A percentile compares a stretch with the other conserved stretches of the same genome.
Conservation (phyloP, 441 rosid species). For the Pelargonium cotyledonis region DNA sequence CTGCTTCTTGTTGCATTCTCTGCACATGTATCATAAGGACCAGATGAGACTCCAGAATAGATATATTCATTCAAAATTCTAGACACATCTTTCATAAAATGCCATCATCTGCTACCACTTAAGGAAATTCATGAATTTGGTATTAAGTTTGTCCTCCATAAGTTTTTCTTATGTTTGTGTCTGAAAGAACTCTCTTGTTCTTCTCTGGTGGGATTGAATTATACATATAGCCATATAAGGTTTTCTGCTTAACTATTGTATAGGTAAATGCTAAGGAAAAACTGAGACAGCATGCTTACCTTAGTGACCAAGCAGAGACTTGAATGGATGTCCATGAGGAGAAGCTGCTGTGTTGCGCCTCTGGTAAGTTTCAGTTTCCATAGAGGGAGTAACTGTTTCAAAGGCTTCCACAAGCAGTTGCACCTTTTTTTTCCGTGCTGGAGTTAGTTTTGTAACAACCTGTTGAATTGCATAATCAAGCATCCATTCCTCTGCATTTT, state of each 20-base stretch:
- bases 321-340: slow-evolving; percentile 17
- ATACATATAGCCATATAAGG: background rate
- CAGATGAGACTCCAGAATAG: slow-evolving; percentile 6
- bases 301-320: slow-evolving; percentile 14
- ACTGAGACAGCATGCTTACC: slow-evolving; percentile 19
- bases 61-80: background rate
- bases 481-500: slow-evolving; percentile 82
- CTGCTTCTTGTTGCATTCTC: slow-evolving; percentile 13
- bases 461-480: slow-evolving; percentile 73
- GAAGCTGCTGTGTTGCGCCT: slow-evolving; percentile 11
- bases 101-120: background rate
- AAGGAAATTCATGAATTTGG: background rate
- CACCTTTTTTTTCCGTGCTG: slow-evolving; percentile 72
- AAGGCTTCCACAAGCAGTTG: slow-evolving; percentile 79
- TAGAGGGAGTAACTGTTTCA: slow-evolving; percentile 61
- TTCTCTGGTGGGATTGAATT: background rate
- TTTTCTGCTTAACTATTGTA: background rate
- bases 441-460: slow-evolving; percentile 70
- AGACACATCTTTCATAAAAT: background rate
- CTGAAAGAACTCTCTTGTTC: background rate
- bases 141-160: background rate
- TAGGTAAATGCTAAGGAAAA: slow-evolving; percentile 6
- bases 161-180: background rate
- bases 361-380: slow-evolving; percentile 23
- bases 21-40: slow-evolving; percentile 12